Conservation (phyloP, 805 yeast genomes). For the Naumovozyma baii region DNA sequence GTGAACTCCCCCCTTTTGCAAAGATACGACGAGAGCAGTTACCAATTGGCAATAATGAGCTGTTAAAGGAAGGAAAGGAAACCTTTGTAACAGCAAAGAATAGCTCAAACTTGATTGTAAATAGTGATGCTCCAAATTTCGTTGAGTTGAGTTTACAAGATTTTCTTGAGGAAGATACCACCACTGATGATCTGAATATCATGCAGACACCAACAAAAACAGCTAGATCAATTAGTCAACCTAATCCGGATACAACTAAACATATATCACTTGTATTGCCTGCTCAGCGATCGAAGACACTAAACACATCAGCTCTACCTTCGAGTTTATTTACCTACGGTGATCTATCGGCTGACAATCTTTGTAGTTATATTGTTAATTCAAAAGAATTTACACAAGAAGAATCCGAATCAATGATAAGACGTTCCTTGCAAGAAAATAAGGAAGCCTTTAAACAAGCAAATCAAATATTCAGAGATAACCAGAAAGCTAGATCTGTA, state of each 20-base stretch:
- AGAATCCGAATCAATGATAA: constrained; percentile 13
- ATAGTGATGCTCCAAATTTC: not conserved
- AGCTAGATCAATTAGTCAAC: constrained; percentile 1
- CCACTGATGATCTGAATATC: not conserved
- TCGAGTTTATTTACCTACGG: not conserved
- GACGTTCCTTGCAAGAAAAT: constrained; percentile 1
- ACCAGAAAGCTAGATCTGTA: constrained; percentile 42
- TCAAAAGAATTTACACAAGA: constrained; percentile 14
- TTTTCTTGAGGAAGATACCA: constrained; percentile 8
- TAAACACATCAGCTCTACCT: not conserved
- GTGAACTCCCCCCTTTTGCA: not conserved
- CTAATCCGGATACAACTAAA: not conserved
- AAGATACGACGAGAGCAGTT: not conserved
- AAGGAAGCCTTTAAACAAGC: constrained; percentile 23
- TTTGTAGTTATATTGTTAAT: constrained; percentile 17
- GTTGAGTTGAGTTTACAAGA: constrained; percentile 11
- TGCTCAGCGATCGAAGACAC: constrained; percentile 3
- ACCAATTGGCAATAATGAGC: not conserved
- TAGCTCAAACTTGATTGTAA: not conserved
- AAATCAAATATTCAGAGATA: constrained; percentile 35
- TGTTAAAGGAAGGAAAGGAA: not conserved
- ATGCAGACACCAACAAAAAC: not conserved
- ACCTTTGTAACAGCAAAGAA: not conserved
- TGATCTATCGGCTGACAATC: not conserved
- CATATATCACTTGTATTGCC: constrained; percentile 1